Evolutionary conservation across 75 land plant genomes (phyloP), one percentile per base, ranked within the genome.

Genomic region (Cunninghamia lanceolata): DNA sequence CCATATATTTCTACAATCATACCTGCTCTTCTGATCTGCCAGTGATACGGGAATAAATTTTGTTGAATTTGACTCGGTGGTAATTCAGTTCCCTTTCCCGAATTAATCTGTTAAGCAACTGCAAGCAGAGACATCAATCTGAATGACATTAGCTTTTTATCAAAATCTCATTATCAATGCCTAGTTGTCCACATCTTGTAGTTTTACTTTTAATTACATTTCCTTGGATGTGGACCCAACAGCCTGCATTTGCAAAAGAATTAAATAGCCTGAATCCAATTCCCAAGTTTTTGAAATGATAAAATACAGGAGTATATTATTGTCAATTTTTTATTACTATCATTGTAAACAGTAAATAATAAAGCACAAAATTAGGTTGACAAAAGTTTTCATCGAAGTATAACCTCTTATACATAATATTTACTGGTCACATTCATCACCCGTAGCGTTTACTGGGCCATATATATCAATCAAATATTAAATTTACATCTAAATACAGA

Each of bases 21-120:
- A 97, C 99, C 98, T 94, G 94, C 43, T 88, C 42, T 68, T 92
- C 93, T 39, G 96, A 90, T 87, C 95, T 96, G n/a, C 96, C 95
- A 66, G 99, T 96, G 43, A 95, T 85, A 82, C 97, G 93, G 80
- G 99, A 94, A 77, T 95, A 85, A 73, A 98, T 95, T 87, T 98
- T 98, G 89, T 90, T 93, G 81, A 96, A 88, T 91, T 98, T 98
- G 50, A 89, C 84, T 88, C 91, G 94, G 88, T 96, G 99, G 74
- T 96, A 98, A 88, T 87, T 88, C 99, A 96, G 92, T 88, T 98
- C 99, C 88, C 93, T 88, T 25, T 93, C 93, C 66, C 90, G 94
- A 73, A 98, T 82, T 13, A 92, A 90, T 87, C 93, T 94, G 10
- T 95, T 97, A 80, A 93, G 93, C 38, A 94, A 91, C 99, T 96